These are phyloP conservation scores for Crataegus laevigata DNA, from an alignment of 306 rosid species.

Conservation along the genomic window DNA sequence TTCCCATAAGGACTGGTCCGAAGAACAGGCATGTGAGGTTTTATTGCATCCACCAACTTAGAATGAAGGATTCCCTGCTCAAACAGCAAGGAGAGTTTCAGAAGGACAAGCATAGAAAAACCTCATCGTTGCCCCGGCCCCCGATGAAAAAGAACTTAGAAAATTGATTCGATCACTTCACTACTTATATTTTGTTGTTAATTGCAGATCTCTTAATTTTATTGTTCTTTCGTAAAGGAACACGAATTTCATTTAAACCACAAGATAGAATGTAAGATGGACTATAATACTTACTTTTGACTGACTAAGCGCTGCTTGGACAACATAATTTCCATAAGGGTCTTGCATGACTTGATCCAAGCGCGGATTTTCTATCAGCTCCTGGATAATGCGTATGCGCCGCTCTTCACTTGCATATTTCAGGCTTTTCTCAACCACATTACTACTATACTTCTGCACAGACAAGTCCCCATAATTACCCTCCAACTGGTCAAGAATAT, in stretches of 20 bases:
- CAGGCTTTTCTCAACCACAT: slow-evolving; percentile 51
- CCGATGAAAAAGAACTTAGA: not conserved
- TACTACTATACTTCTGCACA: slow-evolving; percentile 49
- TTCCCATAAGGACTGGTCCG: slow-evolving; percentile 47
- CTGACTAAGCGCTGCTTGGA: slow-evolving; percentile 38
- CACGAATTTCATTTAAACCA: not conserved
- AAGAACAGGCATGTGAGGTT: slow-evolving; percentile 30
- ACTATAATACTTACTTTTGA: slow-evolving; percentile 29
- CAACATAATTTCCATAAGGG: slow-evolving; percentile 47
- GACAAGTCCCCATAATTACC: slow-evolving; percentile 43
- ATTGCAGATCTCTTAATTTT: not conserved
- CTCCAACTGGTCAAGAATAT: slow-evolving; percentile 33
- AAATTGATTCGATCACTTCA: not conserved
- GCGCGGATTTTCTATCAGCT: slow-evolving; percentile 25
- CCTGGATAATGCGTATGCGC: slow-evolving; percentile 16
- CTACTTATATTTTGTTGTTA: not conserved
- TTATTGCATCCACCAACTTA: slow-evolving; percentile 39
- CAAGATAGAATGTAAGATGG: not conserved
- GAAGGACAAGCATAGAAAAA: not conserved
- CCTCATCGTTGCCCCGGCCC: not conserved
- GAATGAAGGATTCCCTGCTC: slow-evolving; percentile 34
- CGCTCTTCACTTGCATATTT: slow-evolving; percentile 21
- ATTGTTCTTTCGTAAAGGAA: not conserved
- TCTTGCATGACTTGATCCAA: slow-evolving; percentile 52
- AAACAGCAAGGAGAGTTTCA: not conserved